Base-by-base conservation (phyloP, 306 rosid genomes). In the Cicer yamashitae region DNA sequence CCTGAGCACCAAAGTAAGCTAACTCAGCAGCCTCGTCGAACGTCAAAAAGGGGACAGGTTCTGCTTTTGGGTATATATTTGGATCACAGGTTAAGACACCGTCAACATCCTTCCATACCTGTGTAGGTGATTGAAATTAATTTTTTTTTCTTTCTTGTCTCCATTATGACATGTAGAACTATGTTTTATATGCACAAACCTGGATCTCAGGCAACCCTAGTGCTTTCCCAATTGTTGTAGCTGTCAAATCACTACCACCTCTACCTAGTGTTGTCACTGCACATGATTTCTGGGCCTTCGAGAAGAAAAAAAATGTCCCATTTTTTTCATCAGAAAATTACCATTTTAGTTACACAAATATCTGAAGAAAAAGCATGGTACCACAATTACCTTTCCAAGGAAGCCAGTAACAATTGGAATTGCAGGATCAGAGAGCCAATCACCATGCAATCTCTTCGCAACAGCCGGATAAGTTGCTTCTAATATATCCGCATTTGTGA, bases 1-100 rank as follows among this genome's bases (percentile, higher is more conserved):
- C 98, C 97, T 94, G 98, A 81, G 98, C 98, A 86, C 98, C 98
- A 86, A 90, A 94, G 82, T 94, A 91, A 74, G 98, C 98, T 77
- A 94, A 96, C 82, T 94, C 97, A 15, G 98, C 97, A 64, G 98
- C 97, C 91, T 94, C 98, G 6, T 91, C 98, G 65, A 94, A 94
- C 18, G 97, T 94, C 93, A 94, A 85, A 84, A 75, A 84, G 9
- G 98, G 97, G 40, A 94, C 97, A 63, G 97, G 94, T 82, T 88
- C 77, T 47, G 98, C 97, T 11, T 14, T 76, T 38, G 87, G 75
- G 67, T 85, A 88, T 81, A 94, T 90, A 68, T 91, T 88, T 15
- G 98, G 98, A 83, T 91, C 98, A 73, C 96, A 90, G 58, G 98
- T 94, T 84, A 94, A 81, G 80, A 94, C 97, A 67, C 98, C 98